Evolutionary conservation across 2,329 filamentous ascomycete genomes (phyloP), one percentile per base, ranked within the genome.

Genomic region (Colletotrichum tofieldiae): DNA sequence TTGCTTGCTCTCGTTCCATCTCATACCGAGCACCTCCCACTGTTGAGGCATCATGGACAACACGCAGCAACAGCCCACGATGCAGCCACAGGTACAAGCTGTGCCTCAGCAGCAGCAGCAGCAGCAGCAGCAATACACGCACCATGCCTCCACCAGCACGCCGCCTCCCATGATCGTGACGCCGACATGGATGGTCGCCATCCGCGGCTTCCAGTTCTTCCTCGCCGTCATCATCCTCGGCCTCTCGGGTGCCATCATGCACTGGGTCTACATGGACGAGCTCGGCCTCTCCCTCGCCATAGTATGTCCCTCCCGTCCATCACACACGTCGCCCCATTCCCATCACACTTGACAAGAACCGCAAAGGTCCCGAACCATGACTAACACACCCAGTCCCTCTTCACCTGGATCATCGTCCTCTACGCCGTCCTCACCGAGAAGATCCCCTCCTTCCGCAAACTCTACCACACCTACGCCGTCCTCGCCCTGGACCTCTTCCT

Each of bases 401-500:
- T 87, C 74, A 87, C 85, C 32, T 87, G 85, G 84, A 61, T 86
- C 41, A 77, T 83, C 52, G 77, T 86, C 41, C 74, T 77, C 14
- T 88, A 87, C 78, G 75, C 78, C 26, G 61, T 87, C 73, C 73
- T 84, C 3, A 78, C 84, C 26, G 85, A 86, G 69, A 85, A 82
- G 66, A 71, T 84, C 20, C 12, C 78, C 8, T 71, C 76, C 5
- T 78, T 83, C 49, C 82, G 78, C 26, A 32, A 65, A 1, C 75
- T 78, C 23, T 87, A 88, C 75, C 83, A 87, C 73, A 80, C 86
- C 68, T 80, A 83, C 74, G 85, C 85, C 51, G 79, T 86, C 12
- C 77, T 87, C 9, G 78, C 78, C 18, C 79, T 87, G 29, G 85
- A 87, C 56, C 80, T 76, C 5, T 77, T 86, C 54, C 79, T 87